Evolutionary conservation across 2,329 filamentous ascomycete species (phyloP), one percentile per base, ranked within the genome.

Genomic region (Bipolaris oryzae): DNA sequence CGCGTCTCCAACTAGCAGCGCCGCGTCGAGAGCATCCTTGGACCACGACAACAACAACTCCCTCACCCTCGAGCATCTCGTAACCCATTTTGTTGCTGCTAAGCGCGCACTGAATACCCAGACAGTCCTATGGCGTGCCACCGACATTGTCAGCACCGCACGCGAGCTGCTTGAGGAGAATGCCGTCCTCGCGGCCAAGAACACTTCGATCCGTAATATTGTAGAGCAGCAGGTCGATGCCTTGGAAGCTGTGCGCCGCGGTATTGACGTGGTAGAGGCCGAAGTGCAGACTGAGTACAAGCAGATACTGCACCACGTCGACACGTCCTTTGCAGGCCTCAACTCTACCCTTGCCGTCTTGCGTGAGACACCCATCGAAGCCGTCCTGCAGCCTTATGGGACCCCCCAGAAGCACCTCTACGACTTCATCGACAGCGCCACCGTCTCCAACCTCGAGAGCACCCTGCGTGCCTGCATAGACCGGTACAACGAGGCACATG

Each of bases 101-200:
- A 97, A 97, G 74, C 87, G 91, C 42, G 93, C 93, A 1, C 84
- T 98, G 4, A 90, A 90, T 15, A 92, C 92, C 10, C 92, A 96
- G 74, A 86, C 83, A 39, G 87, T 90, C 58, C 91, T 97, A 49
- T 88, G 91, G 73, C 90, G 91, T 57, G 93, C 92, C 63, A 93
- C 95, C 72, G 90, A 96, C 70, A 87, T 97, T 53, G 89, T 95
- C 42, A 91, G 86, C 18, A 82, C 85, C 13, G 91, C 92, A 4
- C 88, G 92, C 33, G 80, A 83, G 31, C 85, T 91, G 33, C 82
- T 96, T 62, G 91, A 96, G 71, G 89, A 95, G 65, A 88, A 88
- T 45, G 88, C 91, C 50, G 82, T 93, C 9, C 82, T 96, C 3
- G 84, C 84, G 20, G 80, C 80, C 5, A 80, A 78, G 67, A 82